These are phyloP conservation scores for Singerocomus inundabilis DNA, from an alignment of 1,284 basidiomycete genomes.

Conservation along the genomic window DNA sequence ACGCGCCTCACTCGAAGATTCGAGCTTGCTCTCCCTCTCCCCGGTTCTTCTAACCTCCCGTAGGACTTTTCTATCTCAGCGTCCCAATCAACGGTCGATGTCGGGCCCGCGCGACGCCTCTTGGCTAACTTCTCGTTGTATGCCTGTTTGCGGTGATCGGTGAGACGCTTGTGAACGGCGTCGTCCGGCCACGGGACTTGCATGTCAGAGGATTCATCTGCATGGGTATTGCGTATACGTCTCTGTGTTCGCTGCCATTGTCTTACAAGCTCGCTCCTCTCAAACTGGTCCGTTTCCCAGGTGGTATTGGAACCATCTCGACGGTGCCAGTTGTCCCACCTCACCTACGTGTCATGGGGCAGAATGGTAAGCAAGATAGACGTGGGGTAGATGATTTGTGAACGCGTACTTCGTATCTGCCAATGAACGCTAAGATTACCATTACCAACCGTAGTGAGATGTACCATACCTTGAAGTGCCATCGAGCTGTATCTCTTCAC, in stretches of 20 bases:
- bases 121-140: slow-evolving; percentile 41
- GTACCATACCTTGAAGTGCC: slow-evolving; percentile 31
- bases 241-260: slow-evolving; percentile 31
- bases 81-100: slow-evolving; percentile 26
- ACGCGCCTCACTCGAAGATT: slow-evolving; percentile 26
- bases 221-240: slow-evolving; percentile 13
- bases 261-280: slow-evolving; percentile 20
- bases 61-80: slow-evolving; percentile 26
- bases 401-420: slow-evolving; percentile 36
- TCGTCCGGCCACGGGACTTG: slow-evolving; percentile 32
- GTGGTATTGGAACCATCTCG: slow-evolving; percentile 42
- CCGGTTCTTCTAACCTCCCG: slow-evolving; percentile 27
- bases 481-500: slow-evolving; percentile 38
- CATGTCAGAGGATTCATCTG: slow-evolving; percentile 26
- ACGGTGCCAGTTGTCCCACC: slow-evolving; percentile 40
- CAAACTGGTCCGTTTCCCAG: slow-evolving; percentile 33
- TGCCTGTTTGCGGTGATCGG: slow-evolving; percentile 42
- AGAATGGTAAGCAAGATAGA: not conserved
- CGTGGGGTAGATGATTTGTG: not conserved
- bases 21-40: slow-evolving; percentile 25
- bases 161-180: slow-evolving; percentile 43
- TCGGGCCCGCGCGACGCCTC: slow-evolving; percentile 3
- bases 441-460: not conserved
- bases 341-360: slow-evolving; percentile 34
- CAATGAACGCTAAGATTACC: slow-evolving; percentile 6